Evolutionary conservation across 805 yeast genomes (phyloP).

Genomic region (Zygosaccharomyces bailii): DNA sequence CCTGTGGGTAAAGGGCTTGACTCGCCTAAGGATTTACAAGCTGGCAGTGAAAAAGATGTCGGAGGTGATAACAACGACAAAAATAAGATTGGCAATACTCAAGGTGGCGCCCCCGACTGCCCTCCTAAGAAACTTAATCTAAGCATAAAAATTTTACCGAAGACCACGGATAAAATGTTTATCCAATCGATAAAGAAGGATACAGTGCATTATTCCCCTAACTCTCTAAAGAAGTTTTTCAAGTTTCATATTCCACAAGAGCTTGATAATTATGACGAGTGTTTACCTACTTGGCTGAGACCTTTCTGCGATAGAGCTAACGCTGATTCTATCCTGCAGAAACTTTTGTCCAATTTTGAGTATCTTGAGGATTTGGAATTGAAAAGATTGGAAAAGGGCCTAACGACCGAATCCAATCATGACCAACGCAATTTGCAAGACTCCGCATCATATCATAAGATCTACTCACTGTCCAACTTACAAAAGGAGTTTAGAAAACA

Average conservation of each 20-base stretch:
- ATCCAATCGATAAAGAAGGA: slow-evolving; percentile 35
- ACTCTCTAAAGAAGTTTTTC: slow-evolving; percentile 31
- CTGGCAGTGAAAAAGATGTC: neutral
- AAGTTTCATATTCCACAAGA: slow-evolving; percentile 27
- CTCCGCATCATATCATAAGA: slow-evolving; percentile 23
- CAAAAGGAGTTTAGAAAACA: slow-evolving; percentile 24
- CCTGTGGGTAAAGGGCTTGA: neutral
- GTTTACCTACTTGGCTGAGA: slow-evolving; percentile 36
- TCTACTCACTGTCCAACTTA: slow-evolving; percentile 25
- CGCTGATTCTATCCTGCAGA: slow-evolving; percentile 25
- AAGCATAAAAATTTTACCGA: slow-evolving; percentile 23
- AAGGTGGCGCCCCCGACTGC: neutral
- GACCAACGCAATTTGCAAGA: slow-evolving; percentile 12
- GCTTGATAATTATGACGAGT: slow-evolving; percentile 17
- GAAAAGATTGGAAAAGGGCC: slow-evolving; percentile 29
- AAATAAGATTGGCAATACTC: neutral
- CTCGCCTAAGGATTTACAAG: neutral
- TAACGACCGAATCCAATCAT: slow-evolving; percentile 12
- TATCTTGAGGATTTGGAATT: slow-evolving; percentile 36
- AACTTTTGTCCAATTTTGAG: slow-evolving; percentile 36
- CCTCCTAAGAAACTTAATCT: slow-evolving; percentile 17
- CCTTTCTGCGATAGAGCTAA: slow-evolving; percentile 18
- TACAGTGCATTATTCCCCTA: slow-evolving; percentile 34
- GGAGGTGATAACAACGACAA: neutral
- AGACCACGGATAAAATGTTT: slow-evolving; percentile 24